Conservation (phyloP, 2,329 filamentous ascomycete species). For the Cladophialophora chaetospira region DNA sequence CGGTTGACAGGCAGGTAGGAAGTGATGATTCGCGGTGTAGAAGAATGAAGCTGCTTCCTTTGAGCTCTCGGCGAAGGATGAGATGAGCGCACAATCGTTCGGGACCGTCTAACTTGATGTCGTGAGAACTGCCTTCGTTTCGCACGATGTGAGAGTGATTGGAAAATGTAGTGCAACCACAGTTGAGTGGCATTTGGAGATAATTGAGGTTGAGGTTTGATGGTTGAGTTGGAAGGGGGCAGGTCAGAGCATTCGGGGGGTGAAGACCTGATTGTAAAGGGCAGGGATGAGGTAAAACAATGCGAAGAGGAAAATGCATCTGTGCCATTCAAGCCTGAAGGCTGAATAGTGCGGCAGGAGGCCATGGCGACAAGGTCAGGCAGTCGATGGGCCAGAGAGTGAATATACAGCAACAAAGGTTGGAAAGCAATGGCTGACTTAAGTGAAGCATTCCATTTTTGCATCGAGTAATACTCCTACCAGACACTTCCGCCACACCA, state of each 20-base stretch:
- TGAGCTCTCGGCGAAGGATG: conserved; percentile 5
- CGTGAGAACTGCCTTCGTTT: background rate
- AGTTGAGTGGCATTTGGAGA: conserved; percentile 7
- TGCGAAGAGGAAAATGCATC: conserved; percentile 4
- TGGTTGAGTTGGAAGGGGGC: conserved; percentile 12
- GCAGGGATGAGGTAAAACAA: conserved; percentile 12
- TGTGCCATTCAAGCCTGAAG: conserved; percentile 12
- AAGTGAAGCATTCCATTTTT: conserved; percentile 3
- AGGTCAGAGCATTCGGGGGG: conserved; percentile 23
- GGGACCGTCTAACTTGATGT: background rate
- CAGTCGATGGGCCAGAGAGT: background rate
- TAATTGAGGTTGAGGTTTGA: conserved; percentile 8
- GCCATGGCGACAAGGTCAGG: conserved; percentile 7
- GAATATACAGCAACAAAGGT: too few relatives aligned
- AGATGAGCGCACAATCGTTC: background rate
- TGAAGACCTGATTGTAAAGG: conserved; percentile 10
- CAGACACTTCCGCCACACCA: too few relatives aligned
- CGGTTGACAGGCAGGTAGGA: background rate
- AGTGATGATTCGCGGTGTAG: background rate
- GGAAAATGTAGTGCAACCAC: conserved; percentile 17
- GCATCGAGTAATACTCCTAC: too few relatives aligned
- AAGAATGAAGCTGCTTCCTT: background rate
- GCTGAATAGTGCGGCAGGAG: conserved; percentile 5
- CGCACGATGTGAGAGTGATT: conserved; percentile 1
- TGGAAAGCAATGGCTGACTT: background rate